These are phyloP conservation scores for Halophytophthora polymorphica DNA, from an alignment of 352 stramenopile genomes.

Conservation along the genomic window DNA sequence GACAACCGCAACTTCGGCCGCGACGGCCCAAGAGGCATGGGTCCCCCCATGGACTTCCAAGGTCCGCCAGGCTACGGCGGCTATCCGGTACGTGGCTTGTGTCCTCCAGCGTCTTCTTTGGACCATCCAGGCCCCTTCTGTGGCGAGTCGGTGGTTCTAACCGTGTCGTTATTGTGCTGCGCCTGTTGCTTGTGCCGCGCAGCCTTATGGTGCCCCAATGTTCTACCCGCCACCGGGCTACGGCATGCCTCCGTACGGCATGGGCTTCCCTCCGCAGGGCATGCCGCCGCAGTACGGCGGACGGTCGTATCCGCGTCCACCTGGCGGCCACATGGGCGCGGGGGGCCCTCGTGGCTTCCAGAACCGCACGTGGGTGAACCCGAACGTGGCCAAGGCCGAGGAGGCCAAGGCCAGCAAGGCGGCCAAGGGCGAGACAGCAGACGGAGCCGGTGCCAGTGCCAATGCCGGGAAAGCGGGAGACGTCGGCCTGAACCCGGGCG, in stretches of 20 bases:
- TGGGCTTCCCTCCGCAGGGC: conserved; percentile 65
- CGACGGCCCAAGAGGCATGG: conserved; percentile 26
- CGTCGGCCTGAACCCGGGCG: conserved; percentile 26
- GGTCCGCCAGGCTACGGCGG: conserved; percentile 63
- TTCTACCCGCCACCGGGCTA: conserved; percentile 69
- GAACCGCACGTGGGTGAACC: conserved; percentile 86
- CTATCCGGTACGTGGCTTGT: conserved; percentile 41
- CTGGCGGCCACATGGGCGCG: conserved; percentile 12
- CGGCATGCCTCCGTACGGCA: conserved; percentile 67
- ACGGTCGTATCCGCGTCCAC: conserved; percentile 23
- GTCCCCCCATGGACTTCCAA: conserved; percentile 49
- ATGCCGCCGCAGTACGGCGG: conserved; percentile 38
- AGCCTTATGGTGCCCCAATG: conserved; percentile 73
- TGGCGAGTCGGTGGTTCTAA: conserved; percentile 11
- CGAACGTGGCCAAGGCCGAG: conserved; percentile 61
- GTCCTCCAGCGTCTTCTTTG: neutral
- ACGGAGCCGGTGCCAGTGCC: conserved; percentile 8
- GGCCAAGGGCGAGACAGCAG: conserved; percentile 16
- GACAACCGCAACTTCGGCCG: conserved; percentile 14
- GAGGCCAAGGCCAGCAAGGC: conserved; percentile 26
- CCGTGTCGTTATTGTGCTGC: neutral
- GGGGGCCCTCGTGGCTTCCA: conserved; percentile 61
- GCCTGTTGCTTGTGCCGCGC: conserved; percentile 7
- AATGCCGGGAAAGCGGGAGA: conserved; percentile 11
- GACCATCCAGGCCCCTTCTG: neutral